Evolutionary conservation across 768 basidiomycete genomes (phyloP).

Genomic region (Kwoniella newhampshirensis): DNA sequence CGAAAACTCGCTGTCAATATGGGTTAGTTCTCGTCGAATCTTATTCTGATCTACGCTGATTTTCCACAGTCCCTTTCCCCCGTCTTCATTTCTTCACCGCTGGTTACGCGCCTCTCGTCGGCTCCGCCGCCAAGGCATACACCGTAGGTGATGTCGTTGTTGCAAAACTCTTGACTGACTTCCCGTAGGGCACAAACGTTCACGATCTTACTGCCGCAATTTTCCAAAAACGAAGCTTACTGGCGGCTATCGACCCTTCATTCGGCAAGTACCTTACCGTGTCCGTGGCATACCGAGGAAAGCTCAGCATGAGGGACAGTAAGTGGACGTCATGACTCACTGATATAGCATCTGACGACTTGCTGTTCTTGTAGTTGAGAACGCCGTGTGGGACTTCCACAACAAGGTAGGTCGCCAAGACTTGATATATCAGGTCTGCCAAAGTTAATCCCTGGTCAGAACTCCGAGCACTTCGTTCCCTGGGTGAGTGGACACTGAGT

Average conservation of each 20-base stretch:
- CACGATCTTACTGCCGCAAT: conserved; percentile 42
- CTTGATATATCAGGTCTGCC: not conserved
- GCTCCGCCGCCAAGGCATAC: conserved; percentile 28
- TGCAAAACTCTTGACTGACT: conserved; percentile 1
- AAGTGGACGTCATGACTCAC: not conserved
- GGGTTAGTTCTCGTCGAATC: conserved; percentile 20
- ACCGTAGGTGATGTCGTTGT: conserved; percentile 25
- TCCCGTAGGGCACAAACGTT: conserved; percentile 33
- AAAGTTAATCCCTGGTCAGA: conserved; percentile 10
- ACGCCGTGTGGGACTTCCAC: conserved; percentile 38
- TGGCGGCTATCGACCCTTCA: conserved; percentile 47
- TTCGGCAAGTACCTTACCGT: conserved; percentile 51
- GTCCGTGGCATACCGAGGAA: conserved; percentile 47
- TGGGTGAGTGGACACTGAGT: conserved; percentile 26
- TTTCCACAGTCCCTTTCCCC: conserved; percentile 79
- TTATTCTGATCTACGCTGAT: not conserved
- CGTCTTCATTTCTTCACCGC: conserved; percentile 99
- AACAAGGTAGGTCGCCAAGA: conserved; percentile 27
- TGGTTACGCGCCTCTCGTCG: conserved; percentile 61
- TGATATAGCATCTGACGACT: conserved; percentile 9
- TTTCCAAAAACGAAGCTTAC: conserved; percentile 37
- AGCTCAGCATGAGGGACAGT: conserved; percentile 48
- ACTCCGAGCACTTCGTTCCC: conserved; percentile 46
- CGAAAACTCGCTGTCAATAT: conserved; percentile 54
- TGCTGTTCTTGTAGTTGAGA: conserved; percentile 25